Evolutionary conservation across 176 grass and related monocot genomes (phyloP), one percentile per base, ranked within the genome.

Genomic region (Zoysia japonica): DNA sequence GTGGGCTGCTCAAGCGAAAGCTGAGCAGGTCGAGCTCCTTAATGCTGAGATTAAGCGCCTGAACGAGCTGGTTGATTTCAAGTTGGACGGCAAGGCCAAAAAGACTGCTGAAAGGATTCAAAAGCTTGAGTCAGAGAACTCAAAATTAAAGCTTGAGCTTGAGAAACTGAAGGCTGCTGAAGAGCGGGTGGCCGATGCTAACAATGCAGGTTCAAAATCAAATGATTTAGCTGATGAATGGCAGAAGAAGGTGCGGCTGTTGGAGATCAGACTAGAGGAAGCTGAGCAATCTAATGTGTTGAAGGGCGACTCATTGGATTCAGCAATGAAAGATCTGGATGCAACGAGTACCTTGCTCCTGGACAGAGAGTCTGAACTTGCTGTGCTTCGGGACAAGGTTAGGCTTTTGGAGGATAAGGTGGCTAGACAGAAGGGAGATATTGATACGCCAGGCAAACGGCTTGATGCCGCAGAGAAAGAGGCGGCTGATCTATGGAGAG

Each of bases 241-340:
- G 72, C 84, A 84, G 87, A 86, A 82, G 77, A 94, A 87, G 77
- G 83, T 69, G 1, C 80, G 89, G 14, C 51, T 83, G 72, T 57
- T 95, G 52, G 83, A 94, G 85, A 47, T 89, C 63, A 73, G 85
- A n/a, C 82, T 97, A 66, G 87, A 93, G 47, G 94, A 97, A 78
- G 81, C 89, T 38, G 68, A 90, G 2, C 85, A 90, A 55, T 87
- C 67, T 19, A 78, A 84, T n/a, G 87, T 87, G 62, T 70, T 85
- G 19, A 91, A 93, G 76, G 74, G 65, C 2, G 80, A 92, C 41
- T 88, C 91, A 50, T 65, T 94, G 61, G 75, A 87, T 71, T 92
- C 84, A 8, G 78, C 75, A 7, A 88, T 83, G 55, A 78, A 89
- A 76, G 88, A 94, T 55, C 70, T 97, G 66, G 91, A 90, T 87